phyloP scores from a whole-genome alignment of 164 flowering plant species.

The Houttuynia cordata region DNA sequence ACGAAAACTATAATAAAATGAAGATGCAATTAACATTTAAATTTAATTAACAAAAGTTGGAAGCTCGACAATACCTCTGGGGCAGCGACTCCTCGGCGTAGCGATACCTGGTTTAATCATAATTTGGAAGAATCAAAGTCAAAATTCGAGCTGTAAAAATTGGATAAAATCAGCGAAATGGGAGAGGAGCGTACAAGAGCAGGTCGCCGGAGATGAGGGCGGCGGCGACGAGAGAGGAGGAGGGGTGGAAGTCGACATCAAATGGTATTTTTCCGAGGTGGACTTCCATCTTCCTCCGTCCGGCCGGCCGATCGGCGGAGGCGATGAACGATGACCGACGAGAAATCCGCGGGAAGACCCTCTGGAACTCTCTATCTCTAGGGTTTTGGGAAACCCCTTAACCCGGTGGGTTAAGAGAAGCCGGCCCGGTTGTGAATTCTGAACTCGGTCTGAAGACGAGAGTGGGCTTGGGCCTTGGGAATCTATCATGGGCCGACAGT shows the following conservation, averaged over 20 bases:
- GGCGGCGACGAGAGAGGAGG: constrained; percentile 40
- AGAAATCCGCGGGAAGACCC: too few relatives aligned
- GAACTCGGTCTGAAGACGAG: too few relatives aligned
- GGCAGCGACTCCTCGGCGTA: constrained; percentile 40
- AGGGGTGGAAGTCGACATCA: constrained; percentile 86
- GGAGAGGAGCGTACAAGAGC: constrained; percentile 34
- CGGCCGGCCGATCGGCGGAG: neutral
- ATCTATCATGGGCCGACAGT: too few relatives aligned
- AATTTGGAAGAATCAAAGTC: neutral
- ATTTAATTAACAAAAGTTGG: neutral
- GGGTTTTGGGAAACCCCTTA: too few relatives aligned
- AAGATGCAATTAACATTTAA: neutral
- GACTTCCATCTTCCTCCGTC: constrained; percentile 39
- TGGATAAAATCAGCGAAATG: neutral
- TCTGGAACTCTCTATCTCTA: too few relatives aligned
- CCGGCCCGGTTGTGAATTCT: too few relatives aligned
- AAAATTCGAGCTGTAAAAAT: neutral
- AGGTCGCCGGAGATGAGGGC: constrained; percentile 70
- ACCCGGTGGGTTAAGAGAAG: too few relatives aligned
- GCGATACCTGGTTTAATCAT: constrained; percentile 34
- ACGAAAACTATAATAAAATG: neutral
- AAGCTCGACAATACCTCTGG: constrained; percentile 31
- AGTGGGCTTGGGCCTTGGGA: too few relatives aligned
- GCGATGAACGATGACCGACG: too few relatives aligned
- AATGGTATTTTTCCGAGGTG: constrained; percentile 48